Base-by-base conservation (phyloP, 2,329 filamentous ascomycete species). In the Sclerotinia spermophila region DNA sequence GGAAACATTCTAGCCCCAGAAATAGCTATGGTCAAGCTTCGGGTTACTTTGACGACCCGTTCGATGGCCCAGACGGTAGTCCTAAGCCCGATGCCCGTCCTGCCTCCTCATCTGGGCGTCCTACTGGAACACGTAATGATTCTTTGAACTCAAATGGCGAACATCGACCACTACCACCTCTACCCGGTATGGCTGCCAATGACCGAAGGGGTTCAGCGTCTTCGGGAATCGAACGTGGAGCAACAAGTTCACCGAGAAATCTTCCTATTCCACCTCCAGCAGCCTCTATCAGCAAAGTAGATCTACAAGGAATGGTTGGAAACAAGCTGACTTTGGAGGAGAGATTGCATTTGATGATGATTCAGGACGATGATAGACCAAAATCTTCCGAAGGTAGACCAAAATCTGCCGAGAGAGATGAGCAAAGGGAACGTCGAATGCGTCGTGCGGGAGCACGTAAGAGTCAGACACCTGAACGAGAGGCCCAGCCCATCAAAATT, bases 261-360 rank as follows among this genome's bases (percentile, higher is more conserved):
- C 82, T 96, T 21, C 93, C 93, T 0, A 88, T 90, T 0, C 91
- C 91, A 35, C 92, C 93, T 6, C 83, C 83, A 6, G 86, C 91
- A 7, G 89, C 90, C 5, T 84, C 87, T 0, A 83, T 87, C 51
- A 91, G 87, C 77, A 96, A 94, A 80, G 85, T 89, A 5, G 94
- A 97, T 72, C 89, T 94, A 44, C 87, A 92, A 70, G 91, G 87
- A 76, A 90, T 96, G 78, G 89, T 89, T 67, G 90, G 90, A 73
- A 86, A 86, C 70, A 92, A 89, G 72, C 93, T 97, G 89, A 88
- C 93, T 0, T 84, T 97, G 4, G 93, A 97, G 78, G 94, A 97
- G 79, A 87, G 94, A 60, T 84, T 97, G 67, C 90, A 91, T 77
- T 85, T 97, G 62, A 96, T 97, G 92, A 94, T 95, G 89, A 86